These are phyloP conservation scores for Emergomyces pasteurianus DNA, from an alignment of 2,329 filamentous ascomycete species.

Conservation along the genomic window DNA sequence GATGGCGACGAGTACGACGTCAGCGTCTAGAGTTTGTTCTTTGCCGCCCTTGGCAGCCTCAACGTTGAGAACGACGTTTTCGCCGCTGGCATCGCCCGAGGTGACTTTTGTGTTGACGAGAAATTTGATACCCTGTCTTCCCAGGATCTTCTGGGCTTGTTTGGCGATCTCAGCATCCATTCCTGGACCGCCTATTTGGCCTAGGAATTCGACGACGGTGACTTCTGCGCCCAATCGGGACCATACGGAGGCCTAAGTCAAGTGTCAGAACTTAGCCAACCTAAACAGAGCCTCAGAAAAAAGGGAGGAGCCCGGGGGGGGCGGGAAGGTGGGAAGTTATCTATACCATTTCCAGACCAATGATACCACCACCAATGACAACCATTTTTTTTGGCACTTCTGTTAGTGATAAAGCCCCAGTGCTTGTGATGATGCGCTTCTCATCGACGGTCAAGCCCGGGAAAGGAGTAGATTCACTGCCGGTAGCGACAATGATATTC, in stretches of 20 bases:
- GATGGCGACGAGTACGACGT: slow-evolving; percentile 93
- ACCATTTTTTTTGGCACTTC: slow-evolving; percentile 93
- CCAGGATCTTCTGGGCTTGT: slow-evolving; percentile 78
- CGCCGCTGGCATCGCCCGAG: slow-evolving; percentile 66
- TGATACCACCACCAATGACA: slow-evolving; percentile 96
- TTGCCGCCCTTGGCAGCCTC: slow-evolving; percentile 96
- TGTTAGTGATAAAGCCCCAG: slow-evolving; percentile 77
- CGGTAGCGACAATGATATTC: slow-evolving; percentile 97
- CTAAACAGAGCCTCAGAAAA: background rate
- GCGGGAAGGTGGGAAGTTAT: no score
- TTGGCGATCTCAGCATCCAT: slow-evolving; percentile 96
- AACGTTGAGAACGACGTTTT: slow-evolving; percentile 67
- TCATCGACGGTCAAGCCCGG: slow-evolving; percentile 92
- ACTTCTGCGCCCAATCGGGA: slow-evolving; percentile 86
- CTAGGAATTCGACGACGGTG: slow-evolving; percentile 92
- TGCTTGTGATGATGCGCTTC: slow-evolving; percentile 94
- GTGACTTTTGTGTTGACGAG: slow-evolving; percentile 95
- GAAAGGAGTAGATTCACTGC: slow-evolving; percentile 90
- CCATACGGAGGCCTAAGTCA: slow-evolving; percentile 67
- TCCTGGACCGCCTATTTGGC: slow-evolving; percentile 91
- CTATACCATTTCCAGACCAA: slow-evolving; percentile 87
- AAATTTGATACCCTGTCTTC: slow-evolving; percentile 97
- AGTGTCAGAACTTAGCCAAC: background rate
- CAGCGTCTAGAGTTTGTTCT: slow-evolving; percentile 78
- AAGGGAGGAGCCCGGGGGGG: no score